A percentile compares a stretch with the other conserved stretches of the same genome.
These are phyloP conservation scores for Fusarium zealandicum DNA, from an alignment of 2,329 filamentous ascomycete species.

Conservation along the genomic window DNA sequence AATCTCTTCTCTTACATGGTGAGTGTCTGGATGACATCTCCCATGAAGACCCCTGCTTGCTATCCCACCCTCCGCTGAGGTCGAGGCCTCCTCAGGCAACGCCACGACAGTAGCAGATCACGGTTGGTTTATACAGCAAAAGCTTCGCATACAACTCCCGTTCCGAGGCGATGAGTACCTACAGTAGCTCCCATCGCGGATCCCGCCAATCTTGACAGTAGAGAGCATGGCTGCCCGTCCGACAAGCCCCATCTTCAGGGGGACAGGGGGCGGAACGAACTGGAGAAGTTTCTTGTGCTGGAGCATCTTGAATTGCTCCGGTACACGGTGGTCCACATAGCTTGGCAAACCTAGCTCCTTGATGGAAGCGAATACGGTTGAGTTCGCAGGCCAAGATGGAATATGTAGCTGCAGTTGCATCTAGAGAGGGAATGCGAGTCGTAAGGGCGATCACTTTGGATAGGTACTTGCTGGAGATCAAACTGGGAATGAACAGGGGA, in stretches of 20 bases:
- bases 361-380: not conserved
- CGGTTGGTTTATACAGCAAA: constrained; percentile 22
- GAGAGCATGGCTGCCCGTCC: not conserved
- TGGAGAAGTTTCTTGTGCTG: not conserved
- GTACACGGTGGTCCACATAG: not conserved
- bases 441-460: too few relatives aligned
- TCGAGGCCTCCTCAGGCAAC: constrained; percentile 17
- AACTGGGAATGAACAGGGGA: too few relatives aligned
- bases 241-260: not conserved
- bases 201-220: not conserved
- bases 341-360: too few relatives aligned
- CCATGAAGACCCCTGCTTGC: constrained; percentile 20
- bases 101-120: constrained; percentile 7
- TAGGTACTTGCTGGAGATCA: too few relatives aligned
- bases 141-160: constrained; percentile 12
- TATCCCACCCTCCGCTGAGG: not conserved
- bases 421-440: too few relatives aligned
- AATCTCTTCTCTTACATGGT: not conserved
- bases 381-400: too few relatives aligned
- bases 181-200: constrained; percentile 19
- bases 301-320: too few relatives aligned
- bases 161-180: constrained; percentile 11
- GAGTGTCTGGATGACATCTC: not conserved
- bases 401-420: too few relatives aligned
- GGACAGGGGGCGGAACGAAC: not conserved